Evolutionary conservation across 164 flowering plant genomes (phyloP), one percentile per base, ranked within the genome.

Genomic region (Platanus orientalis): DNA sequence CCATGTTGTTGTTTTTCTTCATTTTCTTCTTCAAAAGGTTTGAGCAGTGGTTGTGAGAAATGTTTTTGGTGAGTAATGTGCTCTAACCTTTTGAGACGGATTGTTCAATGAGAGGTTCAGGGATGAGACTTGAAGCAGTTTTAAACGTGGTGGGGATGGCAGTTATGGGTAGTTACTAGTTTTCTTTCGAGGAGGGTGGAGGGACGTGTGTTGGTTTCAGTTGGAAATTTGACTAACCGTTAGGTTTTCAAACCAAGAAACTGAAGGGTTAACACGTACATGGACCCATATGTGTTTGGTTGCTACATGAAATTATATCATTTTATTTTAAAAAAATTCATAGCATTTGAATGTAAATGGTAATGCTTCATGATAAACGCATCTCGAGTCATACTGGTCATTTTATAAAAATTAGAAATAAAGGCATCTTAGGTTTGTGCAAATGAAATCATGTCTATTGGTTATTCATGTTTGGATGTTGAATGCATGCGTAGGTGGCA

Each of bases 1-100:
- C 56, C 73, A 65, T 65, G 57, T 53, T 63, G 9, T 24, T 57
- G 57, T 32, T 65, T 29, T 61, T 68, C 24, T 56, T 32, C 25
- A 29, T 1, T 0, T 56, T 56, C n/a, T 14, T 10, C 25, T 7
- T 29, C 54, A 23, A 56, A 66, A 56, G 61, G 50, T 62, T 56
- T 24, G 60, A 69, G 60, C 58, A 49, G 40, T 24, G 20, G 9
- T 13, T 32, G 57, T 19, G 6, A 2, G 12, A 1, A 10, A 4
- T 4, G 27, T 25, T 29, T 11, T 25, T 52, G 29, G 6, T 11
- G 55, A 25, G 17, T 7, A 4, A 39, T 16, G 47, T 23, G 57
- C 50, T 32, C 34, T 20, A 52, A 50, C 47, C 57, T 50, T 62
- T 47, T 32, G 21, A 47, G 21, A 21, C 13, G 30, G 42, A 47